Evolutionary conservation across 1,284 basidiomycete genomes (phyloP).

Genomic region (Ganoderma lingzhi): DNA sequence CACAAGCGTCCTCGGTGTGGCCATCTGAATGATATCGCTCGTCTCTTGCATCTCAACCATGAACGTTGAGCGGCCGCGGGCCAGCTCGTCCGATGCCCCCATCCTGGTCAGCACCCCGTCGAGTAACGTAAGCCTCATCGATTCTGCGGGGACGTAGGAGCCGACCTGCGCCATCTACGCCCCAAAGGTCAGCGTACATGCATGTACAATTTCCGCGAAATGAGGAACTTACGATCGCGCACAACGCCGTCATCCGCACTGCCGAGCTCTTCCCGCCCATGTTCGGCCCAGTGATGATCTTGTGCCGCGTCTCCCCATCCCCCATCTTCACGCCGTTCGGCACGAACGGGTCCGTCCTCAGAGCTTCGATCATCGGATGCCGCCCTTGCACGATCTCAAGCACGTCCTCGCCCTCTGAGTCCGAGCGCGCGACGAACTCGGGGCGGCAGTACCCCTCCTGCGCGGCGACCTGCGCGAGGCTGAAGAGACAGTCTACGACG

Average conservation of each 20-base stretch:
- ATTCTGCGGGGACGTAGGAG: slow-evolving; percentile 79
- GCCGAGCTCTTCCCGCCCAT: slow-evolving; percentile 87
- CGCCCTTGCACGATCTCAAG: slow-evolving; percentile 78
- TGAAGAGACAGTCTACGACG: slow-evolving; percentile 80
- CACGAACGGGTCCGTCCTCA: slow-evolving; percentile 82
- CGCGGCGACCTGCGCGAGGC: slow-evolving; percentile 73
- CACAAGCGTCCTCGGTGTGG: slow-evolving; percentile 79
- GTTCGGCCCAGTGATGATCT: slow-evolving; percentile 85
- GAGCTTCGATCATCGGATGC: slow-evolving; percentile 85
- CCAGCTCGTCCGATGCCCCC: slow-evolving; percentile 92
- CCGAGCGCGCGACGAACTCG: slow-evolving; percentile 55
- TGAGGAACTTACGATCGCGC: slow-evolving; percentile 61
- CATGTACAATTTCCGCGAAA: not conserved
- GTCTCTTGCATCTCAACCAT: slow-evolving; percentile 98
- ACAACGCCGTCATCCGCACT: slow-evolving; percentile 79
- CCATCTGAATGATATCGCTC: slow-evolving; percentile 84
- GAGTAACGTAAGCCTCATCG: slow-evolving; percentile 77
- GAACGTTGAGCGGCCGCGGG: slow-evolving; percentile 88
- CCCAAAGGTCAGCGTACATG: not conserved
- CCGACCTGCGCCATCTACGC: slow-evolving; percentile 59
- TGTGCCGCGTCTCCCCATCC: slow-evolving; percentile 59
- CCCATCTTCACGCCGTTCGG: slow-evolving; percentile 75
- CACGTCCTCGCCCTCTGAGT: slow-evolving; percentile 47
- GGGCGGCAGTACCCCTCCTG: slow-evolving; percentile 82
- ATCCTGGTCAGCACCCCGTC: slow-evolving; percentile 90